These are phyloP conservation scores for Phoma herbarum DNA, from an alignment of 2,329 filamentous ascomycete genomes.

Conservation along the genomic window DNA sequence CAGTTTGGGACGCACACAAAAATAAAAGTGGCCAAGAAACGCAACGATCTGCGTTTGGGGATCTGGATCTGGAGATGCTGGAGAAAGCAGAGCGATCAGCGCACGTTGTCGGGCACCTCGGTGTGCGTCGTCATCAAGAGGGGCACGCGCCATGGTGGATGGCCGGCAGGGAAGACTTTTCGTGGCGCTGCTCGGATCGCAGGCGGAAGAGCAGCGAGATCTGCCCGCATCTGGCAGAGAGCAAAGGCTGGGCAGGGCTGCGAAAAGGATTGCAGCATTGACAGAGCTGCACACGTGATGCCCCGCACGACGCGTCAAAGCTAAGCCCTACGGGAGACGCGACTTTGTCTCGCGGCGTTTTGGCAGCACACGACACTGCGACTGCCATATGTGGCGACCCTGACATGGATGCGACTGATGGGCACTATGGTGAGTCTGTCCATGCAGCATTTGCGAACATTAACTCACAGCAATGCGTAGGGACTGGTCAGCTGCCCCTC, in stretches of 20 bases:
- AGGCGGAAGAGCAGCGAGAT: conserved; percentile 23
- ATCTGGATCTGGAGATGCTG: conserved; percentile 25
- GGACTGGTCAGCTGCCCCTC: conserved; percentile 50
- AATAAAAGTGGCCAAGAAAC: conserved; percentile 7
- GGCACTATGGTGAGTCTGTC: conserved; percentile 39
- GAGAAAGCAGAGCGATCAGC: conserved; percentile 13
- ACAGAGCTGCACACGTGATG: conserved; percentile 10
- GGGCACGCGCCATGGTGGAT: conserved; percentile 14
- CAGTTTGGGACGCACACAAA: conserved; percentile 8
- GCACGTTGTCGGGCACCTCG: conserved; percentile 12
- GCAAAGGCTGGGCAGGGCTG: conserved; percentile 10
- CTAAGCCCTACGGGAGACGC: conserved; percentile 16
- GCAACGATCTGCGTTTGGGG: conserved; percentile 19
- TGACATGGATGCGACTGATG: conserved; percentile 37
- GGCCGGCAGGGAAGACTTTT: conserved; percentile 22
- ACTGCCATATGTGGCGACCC: conserved; percentile 29
- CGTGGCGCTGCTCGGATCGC: conserved; percentile 22
- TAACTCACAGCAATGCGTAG: conserved; percentile 30
- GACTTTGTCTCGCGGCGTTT: conserved; percentile 12
- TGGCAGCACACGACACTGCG: conserved; percentile 31
- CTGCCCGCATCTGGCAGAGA: conserved; percentile 16
- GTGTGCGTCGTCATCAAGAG: conserved; percentile 22
- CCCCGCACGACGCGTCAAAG: conserved; percentile 19
- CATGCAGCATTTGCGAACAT: neutral
- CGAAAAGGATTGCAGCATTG: neutral